Conservation (phyloP, 352 stramenopile genomes). For the Globisporangium emineosum region DNA sequence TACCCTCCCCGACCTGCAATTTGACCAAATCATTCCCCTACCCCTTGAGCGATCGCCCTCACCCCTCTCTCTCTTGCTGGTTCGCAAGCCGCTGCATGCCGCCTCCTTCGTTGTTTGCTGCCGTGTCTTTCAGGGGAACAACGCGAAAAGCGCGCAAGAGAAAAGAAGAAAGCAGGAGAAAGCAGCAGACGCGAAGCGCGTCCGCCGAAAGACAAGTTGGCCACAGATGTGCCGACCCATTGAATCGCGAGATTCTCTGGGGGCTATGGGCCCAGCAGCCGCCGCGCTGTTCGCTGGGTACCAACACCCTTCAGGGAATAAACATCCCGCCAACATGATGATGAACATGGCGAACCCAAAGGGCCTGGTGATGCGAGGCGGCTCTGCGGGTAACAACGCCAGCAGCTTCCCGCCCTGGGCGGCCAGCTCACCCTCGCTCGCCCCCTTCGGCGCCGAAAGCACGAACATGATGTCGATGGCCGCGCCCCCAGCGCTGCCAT, state of each 20-base stretch:
- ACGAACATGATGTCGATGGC: constrained; percentile 68
- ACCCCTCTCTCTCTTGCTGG: neutral
- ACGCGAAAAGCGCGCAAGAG: constrained; percentile 19
- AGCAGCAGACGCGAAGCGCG: neutral
- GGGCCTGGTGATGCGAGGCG: constrained; percentile 21
- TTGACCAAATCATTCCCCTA: neutral
- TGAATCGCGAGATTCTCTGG: constrained; percentile 79
- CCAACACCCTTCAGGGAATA: constrained; percentile 54
- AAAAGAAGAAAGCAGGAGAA: constrained; percentile 24
- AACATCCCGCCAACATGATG: constrained; percentile 18
- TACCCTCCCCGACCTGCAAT: neutral
- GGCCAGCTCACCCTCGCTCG: constrained; percentile 23
- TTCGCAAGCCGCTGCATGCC: too few relatives aligned
- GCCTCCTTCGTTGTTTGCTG: neutral
- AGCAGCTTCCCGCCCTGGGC: constrained; percentile 30
- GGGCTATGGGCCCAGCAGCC: constrained; percentile 69
- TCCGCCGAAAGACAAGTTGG: constrained; percentile 18
- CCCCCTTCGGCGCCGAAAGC: constrained; percentile 30
- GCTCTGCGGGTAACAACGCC: neutral
- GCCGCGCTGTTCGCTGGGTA: constrained; percentile 75
- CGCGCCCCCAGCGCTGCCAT: constrained; percentile 52
- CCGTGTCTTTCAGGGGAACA: constrained; percentile 5
- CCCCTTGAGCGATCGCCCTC: too few relatives aligned
- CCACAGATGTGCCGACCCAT: constrained; percentile 71
- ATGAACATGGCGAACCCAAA: constrained; percentile 20